Percentiles rank a stretch among this genome's conserved stretches.
Evolutionary conservation across 805 yeast genomes (phyloP).

Genomic region (Kuraishia ogatae): DNA sequence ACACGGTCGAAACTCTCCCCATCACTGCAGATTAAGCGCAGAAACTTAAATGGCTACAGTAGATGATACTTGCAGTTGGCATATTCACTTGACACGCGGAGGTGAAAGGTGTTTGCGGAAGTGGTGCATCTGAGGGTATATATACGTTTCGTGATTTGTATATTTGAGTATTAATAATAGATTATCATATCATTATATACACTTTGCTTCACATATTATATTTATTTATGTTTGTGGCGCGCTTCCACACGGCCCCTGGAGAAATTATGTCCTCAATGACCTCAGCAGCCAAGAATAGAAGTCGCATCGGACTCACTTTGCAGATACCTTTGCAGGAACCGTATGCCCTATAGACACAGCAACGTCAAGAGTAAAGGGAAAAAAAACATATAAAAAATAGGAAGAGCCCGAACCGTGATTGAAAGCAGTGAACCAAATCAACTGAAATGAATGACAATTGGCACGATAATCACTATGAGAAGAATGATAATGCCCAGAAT

Average conservation of each 20-base stretch:
- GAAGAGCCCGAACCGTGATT: neutral
- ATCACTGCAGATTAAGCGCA: neutral
- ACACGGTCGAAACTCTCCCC: neutral
- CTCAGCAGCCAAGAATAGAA: neutral
- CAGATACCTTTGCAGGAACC: neutral
- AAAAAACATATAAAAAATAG: neutral
- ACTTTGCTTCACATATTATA: neutral
- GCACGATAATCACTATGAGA: conserved; percentile 82
- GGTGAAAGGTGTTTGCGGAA: neutral
- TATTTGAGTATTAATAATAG: neutral
- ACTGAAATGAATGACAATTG: conserved; percentile 83
- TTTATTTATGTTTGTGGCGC: neutral
- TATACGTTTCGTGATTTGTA: neutral
- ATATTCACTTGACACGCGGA: neutral
- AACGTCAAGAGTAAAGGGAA: neutral
- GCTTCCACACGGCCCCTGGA: neutral
- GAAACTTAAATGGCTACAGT: neutral
- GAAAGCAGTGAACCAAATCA: neutral
- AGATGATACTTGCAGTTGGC: neutral
- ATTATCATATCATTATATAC: neutral
- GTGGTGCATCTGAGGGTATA: neutral
- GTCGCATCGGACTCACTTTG: neutral
- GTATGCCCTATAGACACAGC: neutral
- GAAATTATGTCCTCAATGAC: neutral
- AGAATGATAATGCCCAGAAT: conserved; percentile 70